Evolutionary conservation across 495 filamentous ascomycete species (phyloP), one percentile per base, ranked within the genome.

Genomic region (Baudoinia panamericana): DNA sequence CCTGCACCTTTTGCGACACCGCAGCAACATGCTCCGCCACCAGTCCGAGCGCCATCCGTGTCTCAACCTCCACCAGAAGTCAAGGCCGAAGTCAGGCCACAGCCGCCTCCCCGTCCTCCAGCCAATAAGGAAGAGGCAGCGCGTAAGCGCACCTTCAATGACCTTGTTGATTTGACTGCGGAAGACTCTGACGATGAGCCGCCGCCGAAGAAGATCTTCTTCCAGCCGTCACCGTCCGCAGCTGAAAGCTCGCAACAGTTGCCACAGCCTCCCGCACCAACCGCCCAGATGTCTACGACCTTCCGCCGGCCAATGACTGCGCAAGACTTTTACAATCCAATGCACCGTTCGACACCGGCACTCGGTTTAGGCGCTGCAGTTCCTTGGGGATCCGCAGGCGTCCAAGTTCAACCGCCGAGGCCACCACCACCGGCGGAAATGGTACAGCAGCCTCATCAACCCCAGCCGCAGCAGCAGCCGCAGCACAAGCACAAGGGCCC

Each of bases 91-190:
- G 1, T 36, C 17, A 45, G 45, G 36, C 50, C 46, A n/a, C 46
- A 38, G 32, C 27, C 36, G 30, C 45, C 38, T 16, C 38, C 44
- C 12, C 37, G 39, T 24, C 41, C 40, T 9, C 55, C 57, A 5
- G 53, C 49, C 3, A 51, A 56, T 25, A 63, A 64, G 34, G 60
- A 60, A 34, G 57, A 62, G 26, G 60, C 54, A 33, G 64, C 68
- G 5, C 52, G 60, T 30, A 71, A 71, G 43, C 48, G 66, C 35
- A 60, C 46, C 17, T 70, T 72, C 36, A 54, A 45, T 15, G 68
- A 72, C 12, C 55, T 73, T 25, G 62, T 71, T 13, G 69, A 72
- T 47, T 50, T 73, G 17, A 66, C 65, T 0, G 41, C 44, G 13
- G 32, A 43, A 9, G 26, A 62, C 5, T 58, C 55, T 12, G 65